These are phyloP conservation scores for Ormosia emarginata DNA, from an alignment of 306 rosid species.

Conservation along the genomic window DNA sequence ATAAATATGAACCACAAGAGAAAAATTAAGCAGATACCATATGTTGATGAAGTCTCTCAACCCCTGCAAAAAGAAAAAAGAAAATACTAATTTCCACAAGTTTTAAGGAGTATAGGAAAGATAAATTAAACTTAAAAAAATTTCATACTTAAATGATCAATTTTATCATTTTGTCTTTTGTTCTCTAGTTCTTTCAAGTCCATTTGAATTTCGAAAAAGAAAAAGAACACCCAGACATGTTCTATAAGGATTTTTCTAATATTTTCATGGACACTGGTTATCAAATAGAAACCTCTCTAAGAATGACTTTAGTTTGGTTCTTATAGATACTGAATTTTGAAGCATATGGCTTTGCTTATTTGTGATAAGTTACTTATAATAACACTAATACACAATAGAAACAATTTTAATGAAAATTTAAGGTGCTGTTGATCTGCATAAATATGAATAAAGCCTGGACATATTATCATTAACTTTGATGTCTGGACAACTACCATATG, in stretches of 20 bases:
- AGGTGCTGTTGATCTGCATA: background rate
- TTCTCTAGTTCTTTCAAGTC: no score
- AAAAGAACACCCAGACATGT: no score
- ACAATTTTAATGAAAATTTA: background rate
- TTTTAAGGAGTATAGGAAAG: background rate
- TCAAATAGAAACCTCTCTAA: background rate
- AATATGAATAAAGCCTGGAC: background rate
- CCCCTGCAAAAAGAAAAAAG: background rate
- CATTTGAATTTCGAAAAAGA: no score
- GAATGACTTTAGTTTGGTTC: background rate
- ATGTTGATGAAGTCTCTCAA: background rate
- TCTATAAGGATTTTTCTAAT: no score
- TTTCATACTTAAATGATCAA: background rate
- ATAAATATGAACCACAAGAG: background rate
- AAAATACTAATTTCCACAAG: background rate
- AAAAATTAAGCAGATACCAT: background rate
- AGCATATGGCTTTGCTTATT: background rate
- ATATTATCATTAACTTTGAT: background rate
- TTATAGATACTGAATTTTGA: background rate
- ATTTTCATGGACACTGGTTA: no score
- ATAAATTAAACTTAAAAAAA: background rate
- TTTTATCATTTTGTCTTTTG: background rate
- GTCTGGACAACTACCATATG: background rate
- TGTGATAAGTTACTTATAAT: background rate
- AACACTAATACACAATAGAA: background rate